Evolutionary conservation across 2,329 filamentous ascomycete genomes (phyloP).

Genomic region (Sporothrix pseudoabietina): DNA sequence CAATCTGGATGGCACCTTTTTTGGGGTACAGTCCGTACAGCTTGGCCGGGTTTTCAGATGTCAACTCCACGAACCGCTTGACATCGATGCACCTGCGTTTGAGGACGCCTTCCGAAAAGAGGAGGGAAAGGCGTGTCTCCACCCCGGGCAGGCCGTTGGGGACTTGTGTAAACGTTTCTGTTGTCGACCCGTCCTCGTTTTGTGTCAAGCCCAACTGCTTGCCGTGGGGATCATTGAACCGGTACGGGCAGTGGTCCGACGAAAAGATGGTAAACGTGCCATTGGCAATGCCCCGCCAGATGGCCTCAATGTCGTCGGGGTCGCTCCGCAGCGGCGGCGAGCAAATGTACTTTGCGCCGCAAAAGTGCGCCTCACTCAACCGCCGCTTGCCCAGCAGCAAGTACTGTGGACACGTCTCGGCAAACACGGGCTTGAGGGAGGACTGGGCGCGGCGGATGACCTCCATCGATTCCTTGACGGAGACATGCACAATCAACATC

Average conservation of each 20-base stretch:
- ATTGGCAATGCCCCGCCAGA: conserved; percentile 55
- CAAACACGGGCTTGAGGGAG: conserved; percentile 53
- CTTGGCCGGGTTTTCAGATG: conserved; percentile 57
- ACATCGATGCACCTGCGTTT: conserved; percentile 43
- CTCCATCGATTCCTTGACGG: conserved; percentile 49
- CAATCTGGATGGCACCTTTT: conserved; percentile 55
- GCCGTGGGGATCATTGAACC: conserved; percentile 47
- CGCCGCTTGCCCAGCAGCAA: conserved; percentile 52
- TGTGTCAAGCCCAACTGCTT: conserved; percentile 34
- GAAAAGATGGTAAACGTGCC: conserved; percentile 58
- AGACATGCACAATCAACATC: conserved; percentile 56
- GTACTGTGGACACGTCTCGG: conserved; percentile 61
- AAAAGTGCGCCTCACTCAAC: conserved; percentile 30
- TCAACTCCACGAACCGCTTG: conserved; percentile 57
- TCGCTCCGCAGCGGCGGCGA: conserved; percentile 51
- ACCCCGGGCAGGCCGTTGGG: conserved; percentile 61
- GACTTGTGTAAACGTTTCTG: conserved; percentile 54
- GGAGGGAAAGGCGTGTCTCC: conserved; percentile 56
- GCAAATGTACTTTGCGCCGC: conserved; percentile 57
- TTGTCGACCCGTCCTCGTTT: conserved; percentile 17
- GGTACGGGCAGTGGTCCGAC: conserved; percentile 51
- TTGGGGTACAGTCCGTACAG: conserved; percentile 56
- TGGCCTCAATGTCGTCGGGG: conserved; percentile 51
- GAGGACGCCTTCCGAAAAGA: conserved; percentile 42
- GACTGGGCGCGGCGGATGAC: conserved; percentile 55